A percentile compares a stretch with the other conserved stretches of the same genome.
Conservation (phyloP, 1,284 basidiomycete species). For the Rhodotorula glutinis region DNA sequence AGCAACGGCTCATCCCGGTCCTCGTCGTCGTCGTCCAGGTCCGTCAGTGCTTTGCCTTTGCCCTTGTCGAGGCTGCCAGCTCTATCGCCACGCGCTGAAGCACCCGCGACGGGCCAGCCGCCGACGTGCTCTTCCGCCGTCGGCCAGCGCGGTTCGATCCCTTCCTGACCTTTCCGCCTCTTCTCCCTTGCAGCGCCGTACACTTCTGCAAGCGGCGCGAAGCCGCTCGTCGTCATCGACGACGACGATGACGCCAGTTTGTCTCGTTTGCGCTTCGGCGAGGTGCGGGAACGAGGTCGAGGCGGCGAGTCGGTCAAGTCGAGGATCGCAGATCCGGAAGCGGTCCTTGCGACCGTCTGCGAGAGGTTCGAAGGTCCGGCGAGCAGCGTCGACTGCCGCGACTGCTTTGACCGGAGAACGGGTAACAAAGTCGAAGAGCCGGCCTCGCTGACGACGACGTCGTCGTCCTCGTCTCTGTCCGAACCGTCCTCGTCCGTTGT, state of each 20-base stretch:
- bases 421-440: not conserved
- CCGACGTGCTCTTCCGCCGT: slow-evolving; percentile 28
- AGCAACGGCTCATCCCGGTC: not conserved
- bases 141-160: slow-evolving; percentile 25
- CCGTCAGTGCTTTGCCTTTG: slow-evolving; percentile 1
- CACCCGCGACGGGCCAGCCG: not conserved
- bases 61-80: not conserved
- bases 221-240: not conserved
- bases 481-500: not conserved
- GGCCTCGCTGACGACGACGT: not conserved
- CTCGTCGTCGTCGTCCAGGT: not conserved
- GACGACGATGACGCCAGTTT: not conserved
- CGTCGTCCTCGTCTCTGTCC: not conserved
- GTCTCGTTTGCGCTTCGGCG: not conserved
- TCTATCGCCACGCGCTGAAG: too few relatives aligned
- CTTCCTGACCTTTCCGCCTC: slow-evolving; percentile 14
- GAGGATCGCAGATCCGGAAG: not conserved
- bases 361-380: not conserved
- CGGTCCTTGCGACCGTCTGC: not conserved
- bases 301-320: not conserved
- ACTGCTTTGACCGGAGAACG: not conserved
- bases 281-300: not conserved
- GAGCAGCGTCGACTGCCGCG: not conserved
- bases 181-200: slow-evolving; percentile 7
- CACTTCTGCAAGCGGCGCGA: slow-evolving; percentile 15